phyloP scores from a whole-genome alignment of 2,329 filamentous ascomycete species.

The Cephalotrichum gorgonifer region DNA sequence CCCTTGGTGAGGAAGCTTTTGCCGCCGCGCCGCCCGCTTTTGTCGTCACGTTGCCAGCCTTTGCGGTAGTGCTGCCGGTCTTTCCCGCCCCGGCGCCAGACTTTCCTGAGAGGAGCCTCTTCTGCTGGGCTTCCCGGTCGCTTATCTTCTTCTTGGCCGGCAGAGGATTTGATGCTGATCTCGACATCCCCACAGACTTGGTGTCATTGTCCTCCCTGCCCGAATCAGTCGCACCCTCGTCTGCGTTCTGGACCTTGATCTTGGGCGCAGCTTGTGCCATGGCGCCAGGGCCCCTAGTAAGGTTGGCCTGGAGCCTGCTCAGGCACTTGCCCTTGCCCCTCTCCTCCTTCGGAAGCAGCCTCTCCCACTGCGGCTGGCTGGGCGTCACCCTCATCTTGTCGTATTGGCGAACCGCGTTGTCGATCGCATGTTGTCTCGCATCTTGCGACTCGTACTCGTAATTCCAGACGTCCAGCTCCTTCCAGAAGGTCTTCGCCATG shows the following conservation, averaged over 20 bases:
- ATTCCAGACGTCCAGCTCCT: constrained; percentile 54
- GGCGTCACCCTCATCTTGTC: constrained; percentile 47
- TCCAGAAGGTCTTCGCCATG: constrained; percentile 48
- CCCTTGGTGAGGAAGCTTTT: constrained; percentile 15
- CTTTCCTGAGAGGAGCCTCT: constrained; percentile 32
- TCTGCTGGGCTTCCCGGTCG: constrained; percentile 43
- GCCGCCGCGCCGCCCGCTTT: too few species aligned
- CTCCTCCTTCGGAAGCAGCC: constrained; percentile 45
- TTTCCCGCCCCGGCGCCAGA: constrained; percentile 6
- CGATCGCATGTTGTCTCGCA: constrained; percentile 48
- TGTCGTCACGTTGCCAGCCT: too few species aligned
- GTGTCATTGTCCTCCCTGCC: constrained; percentile 18
- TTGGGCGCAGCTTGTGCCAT: constrained; percentile 24
- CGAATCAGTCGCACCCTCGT: constrained; percentile 27
- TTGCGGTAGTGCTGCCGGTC: background rate
- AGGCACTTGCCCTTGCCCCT: constrained; percentile 48
- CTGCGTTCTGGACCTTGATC: constrained; percentile 37
- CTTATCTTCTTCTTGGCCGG: constrained; percentile 47
- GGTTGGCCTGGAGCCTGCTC: constrained; percentile 49
- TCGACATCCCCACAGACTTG: constrained; percentile 23
- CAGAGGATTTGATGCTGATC: constrained; percentile 40
- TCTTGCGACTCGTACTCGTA: constrained; percentile 44
- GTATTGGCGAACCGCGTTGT: constrained; percentile 49
- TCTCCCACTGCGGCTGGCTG: constrained; percentile 51
- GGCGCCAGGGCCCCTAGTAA: constrained; percentile 41